Evolutionary conservation across 371 early-diverging fungal genomes (phyloP).

Genomic region (Lichtheimia ramosa): DNA sequence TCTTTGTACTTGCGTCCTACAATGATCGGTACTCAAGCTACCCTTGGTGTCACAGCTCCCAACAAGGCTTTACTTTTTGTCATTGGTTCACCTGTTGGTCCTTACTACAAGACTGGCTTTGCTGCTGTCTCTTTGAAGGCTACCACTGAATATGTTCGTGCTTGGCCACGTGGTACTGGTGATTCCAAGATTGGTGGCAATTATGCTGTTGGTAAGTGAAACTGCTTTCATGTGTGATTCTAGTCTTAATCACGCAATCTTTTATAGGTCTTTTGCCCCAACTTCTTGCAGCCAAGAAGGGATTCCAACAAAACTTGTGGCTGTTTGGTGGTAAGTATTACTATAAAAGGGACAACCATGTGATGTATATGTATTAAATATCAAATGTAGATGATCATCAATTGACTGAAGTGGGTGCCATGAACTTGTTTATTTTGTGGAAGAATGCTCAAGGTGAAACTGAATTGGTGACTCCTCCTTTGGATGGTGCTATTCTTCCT

Average conservation of each 20-base stretch:
- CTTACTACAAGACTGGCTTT: conserved; percentile 94
- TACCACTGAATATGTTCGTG: conserved; percentile 84
- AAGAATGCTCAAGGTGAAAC: conserved; percentile 73
- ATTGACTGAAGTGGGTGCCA: conserved; percentile 95
- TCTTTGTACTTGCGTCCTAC: conserved; percentile 95
- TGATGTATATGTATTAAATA: neutral
- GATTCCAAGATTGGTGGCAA: conserved; percentile 92
- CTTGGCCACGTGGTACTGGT: conserved; percentile 97
- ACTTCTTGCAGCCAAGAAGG: conserved; percentile 79
- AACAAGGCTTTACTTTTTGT: conserved; percentile 82
- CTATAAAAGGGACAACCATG: neutral
- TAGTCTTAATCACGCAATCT: neutral
- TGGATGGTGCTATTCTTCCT: conserved; percentile 95
- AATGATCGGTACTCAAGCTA: conserved; percentile 91
- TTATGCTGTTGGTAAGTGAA: conserved; percentile 58
- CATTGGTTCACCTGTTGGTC: conserved; percentile 95
- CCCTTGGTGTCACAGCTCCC: conserved; percentile 73
- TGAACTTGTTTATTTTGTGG: conserved; percentile 93
- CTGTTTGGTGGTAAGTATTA: conserved; percentile 69
- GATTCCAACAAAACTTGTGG: conserved; percentile 96
- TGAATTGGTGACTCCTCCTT: conserved; percentile 90
- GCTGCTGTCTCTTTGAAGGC: conserved; percentile 86
- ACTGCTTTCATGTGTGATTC: neutral
- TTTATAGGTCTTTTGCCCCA: conserved; percentile 78
- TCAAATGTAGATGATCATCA: conserved; percentile 58